A percentile compares a stretch with the other conserved stretches of the same genome.
Evolutionary conservation across 805 yeast species (phyloP).

Genomic region (Candida bentonensis): DNA sequence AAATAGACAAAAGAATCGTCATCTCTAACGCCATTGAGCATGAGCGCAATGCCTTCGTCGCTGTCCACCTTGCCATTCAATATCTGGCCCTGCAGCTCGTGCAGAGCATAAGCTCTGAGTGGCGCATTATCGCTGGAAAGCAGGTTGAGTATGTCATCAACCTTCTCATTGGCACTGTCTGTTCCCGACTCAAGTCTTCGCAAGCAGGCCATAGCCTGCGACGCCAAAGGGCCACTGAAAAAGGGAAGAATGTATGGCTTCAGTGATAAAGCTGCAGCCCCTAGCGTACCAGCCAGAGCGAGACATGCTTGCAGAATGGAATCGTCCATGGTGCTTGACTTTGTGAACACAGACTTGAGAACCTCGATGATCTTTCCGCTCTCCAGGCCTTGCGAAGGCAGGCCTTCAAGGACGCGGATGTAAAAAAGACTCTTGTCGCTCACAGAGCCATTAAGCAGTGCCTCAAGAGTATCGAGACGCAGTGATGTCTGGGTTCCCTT

Average conservation of each 20-base stretch:
- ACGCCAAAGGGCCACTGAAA: neutral
- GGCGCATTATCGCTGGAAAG: constrained; percentile 19
- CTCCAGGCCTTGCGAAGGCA: neutral
- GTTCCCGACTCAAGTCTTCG: neutral
- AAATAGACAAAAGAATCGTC: constrained; percentile 79
- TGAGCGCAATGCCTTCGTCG: constrained; percentile 45
- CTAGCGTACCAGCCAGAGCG: neutral
- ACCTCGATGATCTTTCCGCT: neutral
- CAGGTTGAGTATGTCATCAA: neutral
- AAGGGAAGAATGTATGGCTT: neutral
- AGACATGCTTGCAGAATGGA: neutral
- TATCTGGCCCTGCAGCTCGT: constrained; percentile 42
- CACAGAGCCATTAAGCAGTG: neutral
- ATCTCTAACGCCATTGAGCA: constrained; percentile 52
- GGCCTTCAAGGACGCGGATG: neutral
- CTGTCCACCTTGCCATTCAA: constrained; percentile 9
- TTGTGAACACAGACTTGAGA: neutral
- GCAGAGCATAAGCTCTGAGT: constrained; percentile 74
- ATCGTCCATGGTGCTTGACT: neutral
- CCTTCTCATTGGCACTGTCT: neutral
- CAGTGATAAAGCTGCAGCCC: neutral
- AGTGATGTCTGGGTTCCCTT: too few species aligned
- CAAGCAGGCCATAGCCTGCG: neutral
- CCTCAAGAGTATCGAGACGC: too few species aligned
- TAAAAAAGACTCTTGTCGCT: neutral